Evolutionary conservation across 164 flowering plant species (phyloP).

Genomic region (Aristolochia contorta): DNA sequence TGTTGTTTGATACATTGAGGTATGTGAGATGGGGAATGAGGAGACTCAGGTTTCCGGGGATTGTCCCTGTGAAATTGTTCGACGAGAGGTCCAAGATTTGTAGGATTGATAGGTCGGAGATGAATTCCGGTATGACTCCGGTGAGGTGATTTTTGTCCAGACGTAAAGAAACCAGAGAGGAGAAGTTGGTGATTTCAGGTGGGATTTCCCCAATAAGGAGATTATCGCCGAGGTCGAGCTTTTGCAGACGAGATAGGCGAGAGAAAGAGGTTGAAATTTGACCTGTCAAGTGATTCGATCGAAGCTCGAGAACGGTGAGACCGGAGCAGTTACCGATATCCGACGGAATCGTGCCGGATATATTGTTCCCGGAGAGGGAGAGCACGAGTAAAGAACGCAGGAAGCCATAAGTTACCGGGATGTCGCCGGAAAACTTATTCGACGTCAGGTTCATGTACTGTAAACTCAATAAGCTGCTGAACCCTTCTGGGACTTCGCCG

Average conservation of each 20-base stretch:
- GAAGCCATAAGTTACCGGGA: slow-evolving; percentile 52
- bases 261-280: slow-evolving; percentile 34
- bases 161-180: slow-evolving; percentile 22
- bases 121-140: slow-evolving; percentile 40
- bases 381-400: slow-evolving; percentile 33
- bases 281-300: slow-evolving; percentile 36
- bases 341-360: slow-evolving; percentile 37
- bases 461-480: slow-evolving; percentile 51
- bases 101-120: slow-evolving; percentile 31
- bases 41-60: slow-evolving; percentile 29
- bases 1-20: slow-evolving; percentile 40
- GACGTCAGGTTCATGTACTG: slow-evolving; percentile 41
- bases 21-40: slow-evolving; percentile 20
- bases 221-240: slow-evolving; percentile 48
- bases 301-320: slow-evolving; percentile 43
- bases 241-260: slow-evolving; percentile 32
- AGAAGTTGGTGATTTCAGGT: slow-evolving; percentile 25
- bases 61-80: slow-evolving; percentile 41
- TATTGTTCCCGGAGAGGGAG: slow-evolving; percentile 37
- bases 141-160: slow-evolving; percentile 37
- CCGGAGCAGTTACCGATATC: slow-evolving; percentile 50
- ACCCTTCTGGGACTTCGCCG: slow-evolving; percentile 63
- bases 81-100: slow-evolving; percentile 34
- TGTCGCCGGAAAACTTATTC: slow-evolving; percentile 41
- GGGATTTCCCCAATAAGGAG: slow-evolving; percentile 36